Conservation (phyloP, 305 asterid genomes). For the Fraxinus albicans region DNA sequence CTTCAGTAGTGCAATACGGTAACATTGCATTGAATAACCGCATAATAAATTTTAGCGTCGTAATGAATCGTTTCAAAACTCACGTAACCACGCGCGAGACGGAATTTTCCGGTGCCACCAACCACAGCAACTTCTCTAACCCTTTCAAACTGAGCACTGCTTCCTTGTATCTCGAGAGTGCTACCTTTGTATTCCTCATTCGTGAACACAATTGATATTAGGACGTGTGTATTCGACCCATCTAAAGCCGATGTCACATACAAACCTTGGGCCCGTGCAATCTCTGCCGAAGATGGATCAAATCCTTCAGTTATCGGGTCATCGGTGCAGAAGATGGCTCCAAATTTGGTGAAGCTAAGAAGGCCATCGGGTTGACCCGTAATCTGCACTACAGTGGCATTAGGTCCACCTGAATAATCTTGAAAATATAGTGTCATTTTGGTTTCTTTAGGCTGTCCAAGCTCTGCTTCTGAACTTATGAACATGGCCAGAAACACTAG, state of each 20-base stretch:
- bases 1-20: slow-evolving; percentile 39
- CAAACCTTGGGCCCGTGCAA: slow-evolving; percentile 48
- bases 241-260: slow-evolving; percentile 54
- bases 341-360: slow-evolving; percentile 35
- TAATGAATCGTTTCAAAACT: slow-evolving; percentile 48
- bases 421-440: slow-evolving; percentile 45
- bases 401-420: slow-evolving; percentile 40
- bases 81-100: slow-evolving; percentile 49
- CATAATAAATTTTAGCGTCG: slow-evolving; percentile 20
- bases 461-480: slow-evolving; percentile 15
- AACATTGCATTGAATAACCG: slow-evolving; percentile 36
- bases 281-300: slow-evolving; percentile 28
- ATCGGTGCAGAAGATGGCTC: slow-evolving; percentile 49
- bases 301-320: slow-evolving; percentile 44
- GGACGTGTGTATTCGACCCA: slow-evolving; percentile 42
- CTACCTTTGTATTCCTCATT: slow-evolving; percentile 29
- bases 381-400: slow-evolving; percentile 37
- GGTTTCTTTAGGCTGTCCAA: slow-evolving; percentile 32
- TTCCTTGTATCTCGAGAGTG: slow-evolving; percentile 53
- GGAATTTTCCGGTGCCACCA: slow-evolving; percentile 57
- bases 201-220: slow-evolving; percentile 42
- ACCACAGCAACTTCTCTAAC: slow-evolving; percentile 58
- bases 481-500: slow-evolving; percentile 9
- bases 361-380: slow-evolving; percentile 22
- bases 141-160: slow-evolving; percentile 44